Evolutionary conservation across 2,329 filamentous ascomycete genomes (phyloP), one percentile per base, ranked within the genome.

Genomic region (Microthyrium microscopicum): DNA sequence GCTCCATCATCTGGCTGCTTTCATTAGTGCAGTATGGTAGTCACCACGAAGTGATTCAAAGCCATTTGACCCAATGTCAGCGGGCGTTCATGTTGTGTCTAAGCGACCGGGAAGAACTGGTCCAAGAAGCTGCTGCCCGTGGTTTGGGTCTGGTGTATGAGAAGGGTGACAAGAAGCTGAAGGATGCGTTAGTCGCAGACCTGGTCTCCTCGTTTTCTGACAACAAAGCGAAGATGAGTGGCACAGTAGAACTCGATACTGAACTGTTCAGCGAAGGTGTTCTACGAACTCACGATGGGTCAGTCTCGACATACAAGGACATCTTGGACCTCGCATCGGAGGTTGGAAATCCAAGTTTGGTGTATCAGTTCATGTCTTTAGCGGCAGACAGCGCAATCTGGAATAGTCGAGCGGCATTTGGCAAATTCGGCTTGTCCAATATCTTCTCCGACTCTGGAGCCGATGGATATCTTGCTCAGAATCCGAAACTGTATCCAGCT

Each of bases 341-440:
- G 56, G 85, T 94, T 21, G 89, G 89, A 8, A 87, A 98, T 47
- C 87, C 89, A 38, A 85, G 80, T 44, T 63, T 98, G n/a, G 81
- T 95, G 1, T 98, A 98, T 60, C 83, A 85, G 40, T 95, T 98
- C 58, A 98, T 98, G 89, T 87, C 85, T 1, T 66, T 98, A 43
- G 89, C 89, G 3, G 83, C 84, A 2, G 93, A 94, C 47, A 91
- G 92, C 30, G 84, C 85, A 1, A 91, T 92, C 12, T 98, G 89
- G 89, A 87, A 84, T 2, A 92, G 84, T n/a, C 73, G 89, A 32
- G 91, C 89, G 1, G 89, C 89, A 0, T 95, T 98, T 55, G 89
- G 89, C 3, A 71, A 84, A 8, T 94, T 95, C 43, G 89, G 89
- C 0, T 66, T 98, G 31, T 91, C 84, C 52, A 89, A 71, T 43